Evolutionary conservation across 805 yeast genomes (phyloP).

Genomic region (Yarrowia sp.): DNA sequence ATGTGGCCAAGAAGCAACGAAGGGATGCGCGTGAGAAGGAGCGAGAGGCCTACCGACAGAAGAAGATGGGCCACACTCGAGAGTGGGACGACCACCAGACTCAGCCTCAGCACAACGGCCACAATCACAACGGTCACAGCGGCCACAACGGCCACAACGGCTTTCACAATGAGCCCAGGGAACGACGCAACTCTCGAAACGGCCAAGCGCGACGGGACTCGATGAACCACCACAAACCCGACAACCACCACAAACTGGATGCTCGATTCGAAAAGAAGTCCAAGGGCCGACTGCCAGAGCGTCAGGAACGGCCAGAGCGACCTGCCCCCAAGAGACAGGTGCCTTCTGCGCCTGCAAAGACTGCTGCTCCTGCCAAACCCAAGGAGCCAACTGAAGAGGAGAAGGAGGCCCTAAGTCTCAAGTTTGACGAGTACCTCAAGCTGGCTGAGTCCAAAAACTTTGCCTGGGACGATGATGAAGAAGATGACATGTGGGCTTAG

Average conservation of each 20-base stretch:
- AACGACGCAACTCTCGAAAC: constrained; percentile 9
- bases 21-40: background rate
- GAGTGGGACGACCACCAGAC: constrained; percentile 13
- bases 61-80: background rate
- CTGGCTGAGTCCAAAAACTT: constrained; percentile 1
- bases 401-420: background rate
- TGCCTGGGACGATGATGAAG: constrained; percentile 20
- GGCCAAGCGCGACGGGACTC: constrained; percentile 7
- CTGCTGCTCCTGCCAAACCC: background rate
- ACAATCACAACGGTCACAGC: background rate
- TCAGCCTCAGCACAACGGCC: background rate
- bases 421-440: constrained; percentile 1
- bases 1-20: constrained; percentile 1
- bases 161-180: background rate
- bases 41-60: constrained; percentile 6
- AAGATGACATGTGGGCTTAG: constrained; percentile 12
- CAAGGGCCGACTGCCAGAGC: background rate
- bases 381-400: constrained; percentile 4
- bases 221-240: background rate
- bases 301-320: background rate
- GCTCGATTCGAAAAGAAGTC: background rate
- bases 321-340: background rate
- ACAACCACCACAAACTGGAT: background rate
- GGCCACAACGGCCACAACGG: background rate
- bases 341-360: background rate